Percentiles rank a stretch among this genome's conserved stretches.
Evolutionary conservation across 441 rosid genomes (phyloP).

Genomic region (Jatropha multifida): DNA sequence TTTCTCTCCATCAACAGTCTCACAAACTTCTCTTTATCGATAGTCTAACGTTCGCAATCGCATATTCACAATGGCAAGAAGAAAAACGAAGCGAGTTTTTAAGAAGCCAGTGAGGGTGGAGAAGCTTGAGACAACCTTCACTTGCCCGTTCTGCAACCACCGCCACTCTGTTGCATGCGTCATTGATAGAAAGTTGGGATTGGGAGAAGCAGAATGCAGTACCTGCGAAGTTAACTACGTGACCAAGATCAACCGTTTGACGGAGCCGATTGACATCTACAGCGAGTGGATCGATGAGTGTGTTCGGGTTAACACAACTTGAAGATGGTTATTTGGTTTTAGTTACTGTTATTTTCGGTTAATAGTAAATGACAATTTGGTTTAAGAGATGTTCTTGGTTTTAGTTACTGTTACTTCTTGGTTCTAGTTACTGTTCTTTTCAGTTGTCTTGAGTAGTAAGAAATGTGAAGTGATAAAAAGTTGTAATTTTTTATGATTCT

Average conservation of each 20-base stretch:
- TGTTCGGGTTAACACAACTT: not conserved
- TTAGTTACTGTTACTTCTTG: too few species aligned
- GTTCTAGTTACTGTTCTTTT: too few species aligned
- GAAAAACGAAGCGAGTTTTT: not conserved
- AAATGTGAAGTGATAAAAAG: too few species aligned
- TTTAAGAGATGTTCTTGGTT: too few species aligned
- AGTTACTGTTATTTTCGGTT: not conserved
- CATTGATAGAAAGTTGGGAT: not conserved
- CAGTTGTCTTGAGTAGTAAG: too few species aligned
- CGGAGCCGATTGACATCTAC: not conserved
- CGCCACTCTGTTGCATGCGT: not conserved
- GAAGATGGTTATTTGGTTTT: not conserved
- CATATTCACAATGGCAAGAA: not conserved
- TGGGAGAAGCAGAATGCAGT: not conserved
- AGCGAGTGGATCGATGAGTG: slow-evolving; percentile 13
- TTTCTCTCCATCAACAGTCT: too few species aligned
- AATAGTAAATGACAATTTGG: too few species aligned
- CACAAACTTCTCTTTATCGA: too few species aligned
- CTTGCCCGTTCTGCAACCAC: not conserved
- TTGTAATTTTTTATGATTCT: too few species aligned
- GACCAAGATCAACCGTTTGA: not conserved
- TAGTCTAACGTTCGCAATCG: too few species aligned
- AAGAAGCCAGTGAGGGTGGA: not conserved
- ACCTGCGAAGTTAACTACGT: not conserved
- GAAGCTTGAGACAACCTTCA: not conserved